Evolutionary conservation across 768 basidiomycete species (phyloP), one percentile per base, ranked within the genome.

Genomic region (Amanita molliuscula): DNA sequence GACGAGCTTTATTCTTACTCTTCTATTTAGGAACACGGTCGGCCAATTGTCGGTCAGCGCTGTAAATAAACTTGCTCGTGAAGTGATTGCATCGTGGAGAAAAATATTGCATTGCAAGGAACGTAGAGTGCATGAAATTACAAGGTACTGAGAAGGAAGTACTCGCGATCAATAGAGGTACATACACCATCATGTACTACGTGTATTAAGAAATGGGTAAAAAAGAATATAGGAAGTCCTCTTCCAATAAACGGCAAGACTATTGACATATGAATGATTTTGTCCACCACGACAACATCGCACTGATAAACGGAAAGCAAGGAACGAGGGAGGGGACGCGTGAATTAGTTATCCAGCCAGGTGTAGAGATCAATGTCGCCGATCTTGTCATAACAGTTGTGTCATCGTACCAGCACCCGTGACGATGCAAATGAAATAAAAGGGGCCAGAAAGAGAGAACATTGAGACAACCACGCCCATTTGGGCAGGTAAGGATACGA

Each of bases 11-110:
- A 5, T 43, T 29, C 42, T 44, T 6, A 52, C 43, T 35, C 26
- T 28, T 23, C 53, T 44, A 36, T 44, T 15, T 53, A 89, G 83
- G 88, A 92, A 61, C 87, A 89, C 58, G 90, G 89, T 42, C 84
- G 79, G 58, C 71, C 79, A 5, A 91, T 92, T 54, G 84, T 92
- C 8, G 81, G 81, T 7, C 88, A 91, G 58, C 75, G 89, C 59
- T 92, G 89, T 74, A 92, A 91, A 70, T 92, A 68, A 69, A 26
- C 36, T 47, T 21, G 28, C 7, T n/a, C 18, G 7, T 11, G 13
- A 7, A 25, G 26, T 44, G 23, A 4, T 41, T 6, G 1, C n/a
- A 13, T 41, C 20, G 21, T 15, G 21, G 42, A 6, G 10, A 15
- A 44, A 44, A 44, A n/a, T 29, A n/a, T 16, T 29, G 44, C 4